Percentiles rank a stretch among this genome's conserved stretches.
These are phyloP conservation scores for Xylaria sp. DNA, from an alignment of 2,329 filamentous ascomycete species.

Conservation along the genomic window DNA sequence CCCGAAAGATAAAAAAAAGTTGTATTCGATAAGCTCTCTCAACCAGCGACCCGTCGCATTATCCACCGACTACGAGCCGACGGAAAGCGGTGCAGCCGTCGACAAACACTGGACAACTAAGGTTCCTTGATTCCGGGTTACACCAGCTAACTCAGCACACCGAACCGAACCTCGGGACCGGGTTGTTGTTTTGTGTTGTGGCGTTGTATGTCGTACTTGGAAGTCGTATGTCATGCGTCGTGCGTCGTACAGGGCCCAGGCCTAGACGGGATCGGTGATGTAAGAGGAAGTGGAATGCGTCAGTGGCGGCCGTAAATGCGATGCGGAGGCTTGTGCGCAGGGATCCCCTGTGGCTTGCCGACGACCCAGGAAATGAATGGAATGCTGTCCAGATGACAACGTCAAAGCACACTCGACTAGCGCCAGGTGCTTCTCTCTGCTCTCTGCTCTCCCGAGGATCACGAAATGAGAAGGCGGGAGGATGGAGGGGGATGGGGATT, in stretches of 20 bases:
- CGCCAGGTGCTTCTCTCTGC: too few species aligned
- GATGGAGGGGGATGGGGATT: not conserved
- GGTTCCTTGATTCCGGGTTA: not conserved
- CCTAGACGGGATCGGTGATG: not conserved
- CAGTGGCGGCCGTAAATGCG: not conserved
- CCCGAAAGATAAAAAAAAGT: not conserved
- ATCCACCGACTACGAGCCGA: constrained; percentile 4
- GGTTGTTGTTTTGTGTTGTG: not conserved
- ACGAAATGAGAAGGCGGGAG: not conserved
- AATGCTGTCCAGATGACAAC: not conserved
- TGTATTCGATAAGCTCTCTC: not conserved
- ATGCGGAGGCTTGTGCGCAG: constrained; percentile 4
- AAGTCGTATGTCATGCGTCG: not conserved
- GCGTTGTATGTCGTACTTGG: too few species aligned
- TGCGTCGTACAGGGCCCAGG: too few species aligned
- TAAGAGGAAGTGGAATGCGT: not conserved
- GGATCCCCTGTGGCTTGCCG: constrained; percentile 6
- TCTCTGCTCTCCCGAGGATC: not conserved
- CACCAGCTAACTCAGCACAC: not conserved
- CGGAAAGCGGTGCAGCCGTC: constrained; percentile 3
- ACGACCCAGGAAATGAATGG: not conserved
- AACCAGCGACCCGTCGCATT: not conserved
- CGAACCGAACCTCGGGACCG: not conserved
- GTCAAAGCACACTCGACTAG: not conserved
- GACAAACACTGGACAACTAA: not conserved